These are phyloP conservation scores for Phaeodactylum tricornutum DNA, from an alignment of 108 stramenopile species.

Conservation along the genomic window DNA sequence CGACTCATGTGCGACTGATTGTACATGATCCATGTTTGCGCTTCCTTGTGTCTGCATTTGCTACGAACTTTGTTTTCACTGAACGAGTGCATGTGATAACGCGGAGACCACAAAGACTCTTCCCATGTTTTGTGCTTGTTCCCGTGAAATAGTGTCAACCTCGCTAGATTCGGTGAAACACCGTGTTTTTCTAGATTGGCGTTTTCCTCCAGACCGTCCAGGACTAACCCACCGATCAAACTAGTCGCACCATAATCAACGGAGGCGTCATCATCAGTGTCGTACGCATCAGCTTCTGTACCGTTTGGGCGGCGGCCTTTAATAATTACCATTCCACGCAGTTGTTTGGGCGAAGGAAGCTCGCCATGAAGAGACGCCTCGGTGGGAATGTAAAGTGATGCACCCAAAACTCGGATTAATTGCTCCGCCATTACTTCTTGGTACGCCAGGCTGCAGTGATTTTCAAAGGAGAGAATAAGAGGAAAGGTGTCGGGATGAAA, in stretches of 20 bases:
- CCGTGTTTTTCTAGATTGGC: constrained; percentile 1
- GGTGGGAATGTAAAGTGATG: constrained; percentile 60
- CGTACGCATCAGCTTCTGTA: constrained; percentile 23
- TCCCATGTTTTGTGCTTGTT: constrained; percentile 37
- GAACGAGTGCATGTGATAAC: constrained; percentile 71
- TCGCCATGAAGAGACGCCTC: constrained; percentile 25
- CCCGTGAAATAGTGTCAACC: constrained; percentile 70
- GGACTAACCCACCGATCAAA: neutral
- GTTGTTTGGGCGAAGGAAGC: constrained; percentile 64
- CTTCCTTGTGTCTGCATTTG: constrained; percentile 21
- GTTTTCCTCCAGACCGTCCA: neutral
- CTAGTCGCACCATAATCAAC: constrained; percentile 22
- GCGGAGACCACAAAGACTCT: constrained; percentile 24
- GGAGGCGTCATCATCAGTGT: constrained; percentile 26
- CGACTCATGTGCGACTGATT: constrained; percentile 78
- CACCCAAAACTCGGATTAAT: constrained; percentile 49
- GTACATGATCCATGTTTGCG: constrained; percentile 61
- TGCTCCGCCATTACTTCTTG: constrained; percentile 86
- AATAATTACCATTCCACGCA: constrained; percentile 77
- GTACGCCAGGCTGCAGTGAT: constrained; percentile 84
- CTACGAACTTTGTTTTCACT: constrained; percentile 56
- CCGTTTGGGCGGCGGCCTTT: constrained; percentile 60
- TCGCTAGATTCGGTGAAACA: constrained; percentile 49
- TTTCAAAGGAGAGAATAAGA: constrained; percentile 92
- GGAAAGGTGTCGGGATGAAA: constrained; percentile 76